A percentile compares a stretch with the other conserved stretches of the same genome.
Conservation (phyloP, 2,329 filamentous ascomycete species). For the Mycosphaerella sp. region DNA sequence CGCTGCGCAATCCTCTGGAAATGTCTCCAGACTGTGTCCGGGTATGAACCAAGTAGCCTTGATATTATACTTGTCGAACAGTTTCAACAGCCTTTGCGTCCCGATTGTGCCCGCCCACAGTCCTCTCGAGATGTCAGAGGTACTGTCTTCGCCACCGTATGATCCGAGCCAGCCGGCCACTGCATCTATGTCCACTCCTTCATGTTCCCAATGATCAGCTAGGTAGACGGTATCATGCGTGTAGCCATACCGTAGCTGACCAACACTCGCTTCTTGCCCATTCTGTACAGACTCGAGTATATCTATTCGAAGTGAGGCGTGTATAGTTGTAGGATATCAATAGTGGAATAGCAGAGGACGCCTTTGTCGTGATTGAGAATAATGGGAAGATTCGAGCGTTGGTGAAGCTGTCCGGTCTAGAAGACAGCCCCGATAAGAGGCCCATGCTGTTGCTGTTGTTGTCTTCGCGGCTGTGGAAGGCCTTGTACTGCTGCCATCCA, state of each 20-base stretch:
- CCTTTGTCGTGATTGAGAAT: not conserved
- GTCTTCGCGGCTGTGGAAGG: not conserved
- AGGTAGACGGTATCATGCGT: not conserved
- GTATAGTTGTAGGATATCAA: not conserved
- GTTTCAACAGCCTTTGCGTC: conserved; percentile 58
- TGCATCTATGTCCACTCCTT: conserved; percentile 61
- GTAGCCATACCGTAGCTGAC: conserved; percentile 21
- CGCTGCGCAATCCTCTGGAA: conserved; percentile 56
- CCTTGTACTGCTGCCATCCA: not conserved
- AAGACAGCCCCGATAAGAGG: not conserved
- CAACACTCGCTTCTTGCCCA: conserved; percentile 27
- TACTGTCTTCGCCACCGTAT: conserved; percentile 65
- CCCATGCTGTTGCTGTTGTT: too few species aligned
- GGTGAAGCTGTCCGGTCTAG: not conserved
- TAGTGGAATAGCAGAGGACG: not conserved
- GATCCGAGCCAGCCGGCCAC: conserved; percentile 68
- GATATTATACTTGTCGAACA: conserved; percentile 65
- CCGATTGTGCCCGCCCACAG: conserved; percentile 62
- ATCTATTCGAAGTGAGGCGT: not conserved
- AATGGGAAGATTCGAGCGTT: not conserved
- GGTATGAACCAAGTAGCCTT: conserved; percentile 61
- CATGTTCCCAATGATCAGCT: not conserved
- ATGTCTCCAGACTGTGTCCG: conserved; percentile 56
- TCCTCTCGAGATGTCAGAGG: conserved; percentile 63
- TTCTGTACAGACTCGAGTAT: not conserved